Evolutionary conservation across 345 rosid genomes (phyloP).

Genomic region (Draba incana): DNA sequence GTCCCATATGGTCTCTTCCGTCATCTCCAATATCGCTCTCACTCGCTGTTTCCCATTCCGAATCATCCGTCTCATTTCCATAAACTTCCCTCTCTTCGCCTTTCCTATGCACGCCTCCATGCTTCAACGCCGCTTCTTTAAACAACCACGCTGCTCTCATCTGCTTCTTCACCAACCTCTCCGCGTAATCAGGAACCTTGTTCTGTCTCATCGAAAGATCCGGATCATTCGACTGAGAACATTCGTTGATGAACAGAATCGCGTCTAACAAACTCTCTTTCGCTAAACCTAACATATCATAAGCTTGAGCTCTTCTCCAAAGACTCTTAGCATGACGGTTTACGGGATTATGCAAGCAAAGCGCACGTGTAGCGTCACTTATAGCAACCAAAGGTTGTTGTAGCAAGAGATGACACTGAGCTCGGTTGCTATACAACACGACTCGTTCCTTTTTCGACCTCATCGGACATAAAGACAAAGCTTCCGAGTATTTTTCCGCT

Average conservation of each 20-base stretch:
- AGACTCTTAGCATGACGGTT: constrained; percentile 97
- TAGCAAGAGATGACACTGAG: constrained; percentile 92
- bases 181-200: constrained; percentile 98
- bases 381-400: constrained; percentile 94
- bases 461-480: constrained; percentile 86
- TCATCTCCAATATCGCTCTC: constrained; percentile 95
- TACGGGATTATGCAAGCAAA: constrained; percentile 81
- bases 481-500: constrained; percentile 90
- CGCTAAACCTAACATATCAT: constrained; percentile 91
- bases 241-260: constrained; percentile 91
- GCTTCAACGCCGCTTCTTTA: constrained; percentile 90
- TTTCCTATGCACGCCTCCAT: constrained; percentile 81
- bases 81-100: constrained; percentile 66
- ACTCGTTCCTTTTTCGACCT: constrained; percentile 96
- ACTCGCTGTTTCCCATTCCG: constrained; percentile 98
- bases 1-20: constrained; percentile 73
- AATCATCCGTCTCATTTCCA: constrained; percentile 82
- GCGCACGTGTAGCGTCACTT: constrained; percentile 91
- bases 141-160: constrained; percentile 99
- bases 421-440: constrained; percentile 90
- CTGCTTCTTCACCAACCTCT: constrained; percentile 93
- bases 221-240: constrained; percentile 96
- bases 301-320: constrained; percentile 99
- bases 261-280: constrained; percentile 98
- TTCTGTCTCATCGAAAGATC: constrained; percentile 90